A percentile compares a stretch with the other conserved stretches of the same genome.
These are phyloP conservation scores for Phalaenopsis hybrid DNA, from an alignment of 116 monocot genomes.

Conservation along the genomic window DNA sequence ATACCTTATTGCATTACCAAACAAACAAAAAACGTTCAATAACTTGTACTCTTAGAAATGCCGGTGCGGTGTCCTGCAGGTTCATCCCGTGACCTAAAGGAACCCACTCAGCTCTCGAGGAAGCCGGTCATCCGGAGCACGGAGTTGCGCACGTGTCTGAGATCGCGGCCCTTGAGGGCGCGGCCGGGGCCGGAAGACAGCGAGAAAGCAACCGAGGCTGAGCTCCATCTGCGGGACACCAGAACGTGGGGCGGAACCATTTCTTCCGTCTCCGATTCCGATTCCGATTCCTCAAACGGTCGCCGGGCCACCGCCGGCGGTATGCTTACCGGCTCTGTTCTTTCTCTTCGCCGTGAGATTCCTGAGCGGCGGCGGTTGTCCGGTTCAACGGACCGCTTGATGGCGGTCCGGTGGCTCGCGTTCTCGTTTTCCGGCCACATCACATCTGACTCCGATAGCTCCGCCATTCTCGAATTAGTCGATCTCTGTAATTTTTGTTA, in stretches of 20 bases:
- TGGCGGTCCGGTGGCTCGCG: neutral
- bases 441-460: constrained; percentile 13
- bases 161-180: constrained; percentile 14
- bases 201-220: neutral
- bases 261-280: constrained; percentile 2
- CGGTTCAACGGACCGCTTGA: neutral
- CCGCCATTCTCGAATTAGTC: constrained; percentile 2
- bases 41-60: neutral
- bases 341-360: neutral
- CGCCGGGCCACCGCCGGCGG: neutral
- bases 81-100: neutral
- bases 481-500: neutral
- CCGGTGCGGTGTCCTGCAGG: constrained; percentile 3
- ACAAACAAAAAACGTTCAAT: too few relatives aligned
- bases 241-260: constrained; percentile 10
- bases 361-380: too few relatives aligned
- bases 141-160: constrained; percentile 8
- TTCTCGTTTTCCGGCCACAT: constrained; percentile 4
- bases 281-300: neutral
- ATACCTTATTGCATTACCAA: too few relatives aligned
- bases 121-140: constrained; percentile 19
- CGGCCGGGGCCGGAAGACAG: constrained; percentile 10
- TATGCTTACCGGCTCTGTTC: neutral
- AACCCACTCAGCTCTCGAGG: constrained; percentile 4
- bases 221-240: constrained; percentile 3